Conservation (phyloP, 2,329 filamentous ascomycete genomes). For the Colletotrichum siamense region DNA sequence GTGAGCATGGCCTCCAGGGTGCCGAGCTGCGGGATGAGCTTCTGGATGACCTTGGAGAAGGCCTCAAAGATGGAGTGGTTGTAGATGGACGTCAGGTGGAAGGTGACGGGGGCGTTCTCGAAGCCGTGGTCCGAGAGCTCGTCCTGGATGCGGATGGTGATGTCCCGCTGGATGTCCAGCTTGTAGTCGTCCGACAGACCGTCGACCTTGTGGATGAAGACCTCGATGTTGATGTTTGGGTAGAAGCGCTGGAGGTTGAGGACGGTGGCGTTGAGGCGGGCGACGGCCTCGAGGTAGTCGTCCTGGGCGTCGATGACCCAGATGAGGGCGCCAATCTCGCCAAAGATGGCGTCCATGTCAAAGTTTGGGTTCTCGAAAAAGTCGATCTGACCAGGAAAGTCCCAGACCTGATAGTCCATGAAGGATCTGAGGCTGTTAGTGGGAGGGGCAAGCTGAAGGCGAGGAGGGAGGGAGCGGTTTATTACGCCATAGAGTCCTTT, state of each 20-base stretch:
- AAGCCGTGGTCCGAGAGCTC: slow-evolving; percentile 93
- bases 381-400: slow-evolving; percentile 94
- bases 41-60: slow-evolving; percentile 98
- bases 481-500: slow-evolving; percentile 93
- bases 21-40: slow-evolving; percentile 90
- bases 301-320: slow-evolving; percentile 99
- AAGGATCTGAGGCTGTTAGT: slow-evolving; percentile 71
- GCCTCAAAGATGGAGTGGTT: slow-evolving; percentile 98
- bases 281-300: slow-evolving; percentile 92
- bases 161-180: slow-evolving; percentile 93
- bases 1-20: slow-evolving; percentile 94
- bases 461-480: neutral
- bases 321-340: slow-evolving; percentile 90
- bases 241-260: slow-evolving; percentile 87
- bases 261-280: slow-evolving; percentile 86
- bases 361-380: slow-evolving; percentile 86
- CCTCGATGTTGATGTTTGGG: slow-evolving; percentile 94
- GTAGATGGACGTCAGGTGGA: slow-evolving; percentile 97
- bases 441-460: neutral
- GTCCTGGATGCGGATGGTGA: slow-evolving; percentile 94
- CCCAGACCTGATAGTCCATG: slow-evolving; percentile 99
- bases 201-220: slow-evolving; percentile 99
- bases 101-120: slow-evolving; percentile 91
- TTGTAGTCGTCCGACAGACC: slow-evolving; percentile 97
- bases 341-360: slow-evolving; percentile 92